Percentiles rank a stretch among this genome's conserved stretches.
Conservation (phyloP, 192 early-diverging fungal genomes). For the Backusella liffmaniae region DNA sequence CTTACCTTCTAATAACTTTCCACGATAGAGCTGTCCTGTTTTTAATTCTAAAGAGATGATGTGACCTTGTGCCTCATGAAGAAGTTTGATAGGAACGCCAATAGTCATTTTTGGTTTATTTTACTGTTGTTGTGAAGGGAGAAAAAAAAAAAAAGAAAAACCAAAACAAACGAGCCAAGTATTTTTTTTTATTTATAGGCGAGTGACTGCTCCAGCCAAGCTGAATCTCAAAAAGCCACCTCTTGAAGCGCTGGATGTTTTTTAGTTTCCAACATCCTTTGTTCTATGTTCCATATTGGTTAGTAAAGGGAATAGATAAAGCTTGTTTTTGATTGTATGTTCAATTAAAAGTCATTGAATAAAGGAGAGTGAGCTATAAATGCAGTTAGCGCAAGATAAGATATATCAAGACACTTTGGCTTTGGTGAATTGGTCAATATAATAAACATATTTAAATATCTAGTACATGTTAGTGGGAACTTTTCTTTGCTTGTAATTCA, state of each 20-base stretch:
- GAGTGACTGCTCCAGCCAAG: neutral
- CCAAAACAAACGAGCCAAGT: neutral
- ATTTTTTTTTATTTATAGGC: slow-evolving; percentile 4
- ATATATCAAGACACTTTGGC: too few species aligned
- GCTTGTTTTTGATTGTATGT: too few species aligned
- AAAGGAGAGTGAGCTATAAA: too few species aligned
- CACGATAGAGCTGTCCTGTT: slow-evolving; percentile 92
- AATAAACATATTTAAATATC: neutral
- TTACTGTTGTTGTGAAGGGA: slow-evolving; percentile 9
- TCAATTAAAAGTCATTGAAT: too few species aligned
- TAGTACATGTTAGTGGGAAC: neutral
- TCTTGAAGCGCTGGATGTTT: neutral
- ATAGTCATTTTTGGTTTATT: slow-evolving; percentile 66
- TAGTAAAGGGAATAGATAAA: too few species aligned
- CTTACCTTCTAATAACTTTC: slow-evolving; percentile 84
- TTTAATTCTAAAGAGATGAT: slow-evolving; percentile 95
- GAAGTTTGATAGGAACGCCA: slow-evolving; percentile 91
- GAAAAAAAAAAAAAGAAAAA: neutral
- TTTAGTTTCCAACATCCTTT: neutral
- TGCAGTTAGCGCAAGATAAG: too few species aligned
- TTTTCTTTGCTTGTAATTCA: neutral
- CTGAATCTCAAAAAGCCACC: slow-evolving; percentile 1
- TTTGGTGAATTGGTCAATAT: neutral
- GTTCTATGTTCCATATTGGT: too few species aligned
- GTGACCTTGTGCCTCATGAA: slow-evolving; percentile 98